A percentile compares a stretch with the other conserved stretches of the same genome.
Conservation (phyloP, 441 rosid genomes). For the Aleurites moluccanus region DNA sequence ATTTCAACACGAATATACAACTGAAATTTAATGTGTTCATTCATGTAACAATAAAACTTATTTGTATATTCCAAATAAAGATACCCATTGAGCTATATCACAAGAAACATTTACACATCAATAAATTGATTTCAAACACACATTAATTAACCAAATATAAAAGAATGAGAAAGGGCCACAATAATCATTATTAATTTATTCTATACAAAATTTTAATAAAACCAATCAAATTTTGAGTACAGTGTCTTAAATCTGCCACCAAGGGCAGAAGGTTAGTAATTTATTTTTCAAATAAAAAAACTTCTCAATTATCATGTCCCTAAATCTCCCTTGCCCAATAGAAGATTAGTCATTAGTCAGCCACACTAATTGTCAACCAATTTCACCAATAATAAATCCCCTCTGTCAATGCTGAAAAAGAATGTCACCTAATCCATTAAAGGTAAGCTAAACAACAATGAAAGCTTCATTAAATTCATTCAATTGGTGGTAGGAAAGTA, state of each 20-base stretch:
- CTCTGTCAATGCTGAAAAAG: not conserved
- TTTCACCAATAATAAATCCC: not conserved
- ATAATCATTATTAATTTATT: not conserved
- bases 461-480: not conserved
- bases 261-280: not conserved
- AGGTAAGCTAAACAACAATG: not conserved
- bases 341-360: not conserved
- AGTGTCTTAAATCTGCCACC: not conserved
- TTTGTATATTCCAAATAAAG: too few species aligned
- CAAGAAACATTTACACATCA: too few species aligned
- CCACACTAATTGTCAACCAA: not conserved
- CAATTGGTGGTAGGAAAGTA: constrained; percentile 34
- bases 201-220: not conserved
- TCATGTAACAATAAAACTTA: too few species aligned
- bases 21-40: too few species aligned
- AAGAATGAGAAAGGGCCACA: too few species aligned
- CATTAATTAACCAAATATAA: too few species aligned
- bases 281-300: not conserved
- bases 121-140: too few species aligned
- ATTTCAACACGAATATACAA: too few species aligned
- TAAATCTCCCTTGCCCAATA: not conserved
- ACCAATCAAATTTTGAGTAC: constrained; percentile 7
- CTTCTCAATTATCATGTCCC: not conserved
- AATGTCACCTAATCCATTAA: not conserved
- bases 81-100: too few species aligned